Evolutionary conservation across 192 early-diverging fungal genomes (phyloP), one percentile per base, ranked within the genome.

Genomic region (Funneliformis mosseae): DNA sequence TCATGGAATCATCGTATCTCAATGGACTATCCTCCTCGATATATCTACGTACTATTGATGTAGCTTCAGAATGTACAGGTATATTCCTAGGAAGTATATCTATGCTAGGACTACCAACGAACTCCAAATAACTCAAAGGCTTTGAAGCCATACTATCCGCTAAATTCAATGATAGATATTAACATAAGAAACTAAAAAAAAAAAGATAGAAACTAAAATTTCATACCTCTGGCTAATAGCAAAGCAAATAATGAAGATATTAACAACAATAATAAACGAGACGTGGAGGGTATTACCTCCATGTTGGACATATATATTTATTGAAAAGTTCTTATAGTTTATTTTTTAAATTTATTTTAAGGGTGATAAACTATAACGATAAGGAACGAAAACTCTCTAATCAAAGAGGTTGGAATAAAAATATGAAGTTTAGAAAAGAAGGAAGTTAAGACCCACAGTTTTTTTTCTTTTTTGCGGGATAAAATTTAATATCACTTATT

Each of bases 1-100:
- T 87, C 62, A 92, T 82, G 23, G 82, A 88, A 46, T 89, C 93
- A 75, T 91, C 84, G 9, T 70, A 39, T 70, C 38, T 33, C 21
- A 70, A 70, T 41, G 14, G n/a, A 41, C 14, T n/a, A 41, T 70
- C 64, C 12, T 12, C 11, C 2, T 38, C 27, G 5, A 66, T 33
- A 25, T 66, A 25, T 66, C 64, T 25, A 16, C 68, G 67, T n/a
- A 28, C 33, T 66, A 66, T 14, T 66, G 68, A 70, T 21, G 68
- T 18, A 7, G 25, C 2, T 8, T 18, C 28, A 7, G 42, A 55
- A 16, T 9, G 48, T 3, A 5, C 8, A 43, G 8, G 10, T 67
- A 27, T 67, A 70, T 70, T 12, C 39, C 68, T 38, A 70, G 68
- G 38, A 4, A 42, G 39, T 43, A 70, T 43, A 8, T 70, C 68